Base-by-base conservation (phyloP, 2,329 filamentous ascomycete genomes). In the Pseudodiploospora longispora region DNA sequence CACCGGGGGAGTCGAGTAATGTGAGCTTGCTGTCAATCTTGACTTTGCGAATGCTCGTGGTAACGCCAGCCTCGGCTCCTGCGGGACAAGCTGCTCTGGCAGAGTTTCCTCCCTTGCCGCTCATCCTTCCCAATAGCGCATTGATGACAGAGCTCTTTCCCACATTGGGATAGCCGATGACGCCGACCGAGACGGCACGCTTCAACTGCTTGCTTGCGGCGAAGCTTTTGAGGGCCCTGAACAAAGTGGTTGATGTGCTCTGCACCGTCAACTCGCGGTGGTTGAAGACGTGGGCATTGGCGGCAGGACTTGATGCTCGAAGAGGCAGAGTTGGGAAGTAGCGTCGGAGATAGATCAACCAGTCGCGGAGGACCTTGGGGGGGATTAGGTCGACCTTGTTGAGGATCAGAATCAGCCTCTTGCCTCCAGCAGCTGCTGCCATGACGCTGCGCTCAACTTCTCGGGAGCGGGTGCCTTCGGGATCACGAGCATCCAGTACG, bases 101-200 rank as follows among this genome's bases (percentile, higher is more conserved):
- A 54, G 76, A 70, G 53, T 65, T 62, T 37, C 69, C 69, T 33
- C 78, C 78, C 58, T 78, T 81, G 45, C 81, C 76, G 52, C 83
- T 80, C 54, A 95, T 72, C 33, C 87, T 80, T 33, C 85, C 82
- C 19, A 88, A 84, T 44, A 96, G 80, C 10, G 89, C 87, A 64
- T 96, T 96, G 75, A 96, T 95, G 57, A 96, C 88, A 41, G 89
- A 95, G 29, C 88, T 95, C 72, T 96, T 96, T 61, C 90, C 90
- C 47, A 95, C 90, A 62, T 96, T 96, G 56, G 90, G 90, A 64
- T 95, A 96, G 29, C 90, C 90, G 55, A 96, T 94, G 50, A 96
- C 87, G 52, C 90, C 90, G 48, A 96, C 90, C 19, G 87, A 90
- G 56, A 95, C 81, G 42, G 89, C 84, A 44, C 90, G 84, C 74